Evolutionary conservation across 768 basidiomycete genomes (phyloP).

Genomic region (Macrolepiota dolichaula): DNA sequence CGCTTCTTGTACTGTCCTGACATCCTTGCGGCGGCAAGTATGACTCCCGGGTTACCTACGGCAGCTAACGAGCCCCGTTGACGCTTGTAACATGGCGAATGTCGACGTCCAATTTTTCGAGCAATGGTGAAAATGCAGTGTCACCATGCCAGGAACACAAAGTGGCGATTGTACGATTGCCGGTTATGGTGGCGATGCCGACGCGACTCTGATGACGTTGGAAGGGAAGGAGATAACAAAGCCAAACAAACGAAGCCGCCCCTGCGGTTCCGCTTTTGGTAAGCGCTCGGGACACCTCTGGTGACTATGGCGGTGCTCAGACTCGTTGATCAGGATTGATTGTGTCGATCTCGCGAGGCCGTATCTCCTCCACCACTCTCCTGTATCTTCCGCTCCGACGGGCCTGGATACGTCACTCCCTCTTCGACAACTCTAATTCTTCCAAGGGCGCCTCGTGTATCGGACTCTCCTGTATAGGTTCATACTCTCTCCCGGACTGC

Average conservation of each 20-base stretch:
- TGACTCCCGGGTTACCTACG: neutral
- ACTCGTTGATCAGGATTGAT: neutral
- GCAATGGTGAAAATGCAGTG: slow-evolving; percentile 27
- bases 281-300: slow-evolving; percentile 20
- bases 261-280: slow-evolving; percentile 22
- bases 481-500: slow-evolving; percentile 3
- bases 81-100: slow-evolving; percentile 21
- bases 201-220: slow-evolving; percentile 16
- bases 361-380: slow-evolving; percentile 10
- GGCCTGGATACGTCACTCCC: neutral
- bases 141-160: slow-evolving; percentile 19
- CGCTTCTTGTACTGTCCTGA: slow-evolving; percentile 12
- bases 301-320: slow-evolving; percentile 27
- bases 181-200: slow-evolving; percentile 23
- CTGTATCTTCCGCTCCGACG: neutral
- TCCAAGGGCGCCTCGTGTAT: neutral
- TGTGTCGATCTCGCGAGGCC: neutral
- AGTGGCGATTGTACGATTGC: slow-evolving; percentile 16
- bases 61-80: slow-evolving; percentile 23
- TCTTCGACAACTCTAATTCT: neutral
- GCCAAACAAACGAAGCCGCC: slow-evolving; percentile 16
- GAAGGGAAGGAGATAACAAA: neutral
- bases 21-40: slow-evolving; percentile 2
- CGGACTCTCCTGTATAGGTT: neutral
- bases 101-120: slow-evolving; percentile 16